Evolutionary conservation across 1,284 basidiomycete genomes (phyloP), one percentile per base, ranked within the genome.

Genomic region (Sporisorium reilianum): DNA sequence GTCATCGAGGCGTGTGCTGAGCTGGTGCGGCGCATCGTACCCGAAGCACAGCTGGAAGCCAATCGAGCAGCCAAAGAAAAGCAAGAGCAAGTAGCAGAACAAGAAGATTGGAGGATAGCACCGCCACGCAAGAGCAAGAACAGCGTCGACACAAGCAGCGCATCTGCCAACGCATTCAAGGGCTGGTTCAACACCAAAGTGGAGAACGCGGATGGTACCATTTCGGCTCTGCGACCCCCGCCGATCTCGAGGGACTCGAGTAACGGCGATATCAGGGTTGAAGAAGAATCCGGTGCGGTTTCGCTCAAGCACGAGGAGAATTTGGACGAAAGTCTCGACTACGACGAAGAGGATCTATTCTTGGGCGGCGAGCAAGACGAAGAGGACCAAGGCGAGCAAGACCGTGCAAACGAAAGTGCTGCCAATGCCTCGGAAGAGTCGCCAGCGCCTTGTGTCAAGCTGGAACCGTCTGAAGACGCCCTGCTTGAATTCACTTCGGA

Each of bases 1-100:
- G 96, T 99, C 36, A 92, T 98, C 41, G 89, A 91, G 30, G 95
- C 96, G 0, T 98, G 96, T 82, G 93, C 93, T 0, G 90, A 93
- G 50, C 87, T 97, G 2, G 92, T 93, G 0, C 88, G 87, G 58
- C 55, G 56, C 9, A 54, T 65, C 16, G 59, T 68, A 26, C 74
- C 68, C 14, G 61, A 64, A 23, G 40, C 48, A n/a, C 69, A 72
- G 49, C 30, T 68, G 16, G 42, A 61, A 25, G 36, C 22, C 25
- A 64, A 64, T 20, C 32, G 42, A 2, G 48, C 41, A 34, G 54
- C 44, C 25, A 56, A 25, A 14, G 44, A 57, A 22, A 36, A 41
- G 57, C 45, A 81, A 81, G 48, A 63, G 63, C 55, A 72, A 85
- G 75, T 54, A 81, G 85, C 79, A 84, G 74, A 61, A 80, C 84